Conservation (phyloP, 768 basidiomycete species). For the Coprinellus aureogranulatus region DNA sequence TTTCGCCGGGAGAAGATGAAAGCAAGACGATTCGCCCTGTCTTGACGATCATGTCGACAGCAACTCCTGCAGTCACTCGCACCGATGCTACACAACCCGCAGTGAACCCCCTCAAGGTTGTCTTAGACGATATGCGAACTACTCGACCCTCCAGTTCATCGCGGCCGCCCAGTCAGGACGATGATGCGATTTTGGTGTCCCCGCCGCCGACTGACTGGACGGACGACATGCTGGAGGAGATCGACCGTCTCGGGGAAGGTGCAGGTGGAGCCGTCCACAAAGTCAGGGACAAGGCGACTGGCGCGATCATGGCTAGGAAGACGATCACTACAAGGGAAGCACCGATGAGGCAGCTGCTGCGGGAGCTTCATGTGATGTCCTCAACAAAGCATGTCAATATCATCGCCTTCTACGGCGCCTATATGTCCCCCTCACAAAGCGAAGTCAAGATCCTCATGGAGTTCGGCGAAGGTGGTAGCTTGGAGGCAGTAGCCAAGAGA, state of each 20-base stretch:
- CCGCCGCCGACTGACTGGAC: slow-evolving; percentile 45
- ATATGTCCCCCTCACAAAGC: slow-evolving; percentile 79
- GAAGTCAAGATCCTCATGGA: slow-evolving; percentile 98
- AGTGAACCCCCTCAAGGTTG: slow-evolving; percentile 31
- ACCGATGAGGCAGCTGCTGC: slow-evolving; percentile 86
- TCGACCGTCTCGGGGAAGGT: slow-evolving; percentile 85
- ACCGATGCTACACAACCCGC: slow-evolving; percentile 37
- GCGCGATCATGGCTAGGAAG: slow-evolving; percentile 87
- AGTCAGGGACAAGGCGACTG: slow-evolving; percentile 80
- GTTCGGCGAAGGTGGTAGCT: slow-evolving; percentile 78
- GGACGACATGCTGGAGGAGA: slow-evolving; percentile 72
- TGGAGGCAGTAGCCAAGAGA: slow-evolving; percentile 85
- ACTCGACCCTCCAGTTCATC: slow-evolving; percentile 9
- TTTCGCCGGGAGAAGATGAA: slow-evolving; percentile 23
- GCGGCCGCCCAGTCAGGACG: slow-evolving; percentile 15
- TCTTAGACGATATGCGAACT: slow-evolving; percentile 23
- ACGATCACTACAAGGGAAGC: slow-evolving; percentile 89
- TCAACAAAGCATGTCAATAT: slow-evolving; percentile 84
- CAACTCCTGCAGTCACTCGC: slow-evolving; percentile 28
- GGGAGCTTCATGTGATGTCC: slow-evolving; percentile 89
- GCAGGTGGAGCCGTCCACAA: slow-evolving; percentile 96
- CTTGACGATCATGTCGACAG: slow-evolving; percentile 18
- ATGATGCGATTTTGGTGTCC: slow-evolving; percentile 18
- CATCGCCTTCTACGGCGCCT: slow-evolving; percentile 89
- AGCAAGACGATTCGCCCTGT: slow-evolving; percentile 46